phyloP scores from a whole-genome alignment of 2,329 filamentous ascomycete genomes.

The Alternaria incomplexa region DNA sequence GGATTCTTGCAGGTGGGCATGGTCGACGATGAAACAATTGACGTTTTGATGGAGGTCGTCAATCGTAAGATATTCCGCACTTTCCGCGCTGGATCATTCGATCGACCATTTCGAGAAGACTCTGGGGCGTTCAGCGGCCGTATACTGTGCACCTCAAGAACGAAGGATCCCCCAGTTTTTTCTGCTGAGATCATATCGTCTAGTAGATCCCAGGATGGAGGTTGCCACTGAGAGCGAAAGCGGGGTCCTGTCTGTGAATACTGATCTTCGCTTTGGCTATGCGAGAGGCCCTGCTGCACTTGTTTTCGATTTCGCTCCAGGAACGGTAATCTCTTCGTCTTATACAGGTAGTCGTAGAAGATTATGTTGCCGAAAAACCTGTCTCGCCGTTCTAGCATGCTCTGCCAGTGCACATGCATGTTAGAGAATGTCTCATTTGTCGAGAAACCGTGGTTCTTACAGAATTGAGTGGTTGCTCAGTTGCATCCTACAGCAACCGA shows the following conservation, averaged over 20 bases:
- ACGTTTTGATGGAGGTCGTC: slow-evolving; percentile 5
- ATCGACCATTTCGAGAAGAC: background rate
- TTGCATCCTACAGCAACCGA: slow-evolving; percentile 15
- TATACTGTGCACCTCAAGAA: slow-evolving; percentile 25
- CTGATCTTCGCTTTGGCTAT: background rate
- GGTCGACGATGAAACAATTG: slow-evolving; percentile 7
- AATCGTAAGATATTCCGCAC: slow-evolving; percentile 7
- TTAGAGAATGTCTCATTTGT: background rate
- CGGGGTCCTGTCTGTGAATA: background rate
- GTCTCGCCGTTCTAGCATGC: slow-evolving; percentile 31
- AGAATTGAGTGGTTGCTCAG: slow-evolving; percentile 3
- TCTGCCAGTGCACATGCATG: slow-evolving; percentile 10
- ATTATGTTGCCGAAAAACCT: slow-evolving; percentile 31
- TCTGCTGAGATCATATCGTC: slow-evolving; percentile 34
- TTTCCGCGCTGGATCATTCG: background rate
- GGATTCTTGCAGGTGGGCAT: background rate
- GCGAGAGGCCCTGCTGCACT: slow-evolving; percentile 19
- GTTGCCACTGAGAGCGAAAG: slow-evolving; percentile 28
- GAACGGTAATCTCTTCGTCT: slow-evolving; percentile 29
- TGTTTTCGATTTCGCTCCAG: slow-evolving; percentile 33
- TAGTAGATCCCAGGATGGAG: slow-evolving; percentile 24
- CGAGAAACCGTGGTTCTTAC: slow-evolving; percentile 1
- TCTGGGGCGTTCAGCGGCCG: background rate
- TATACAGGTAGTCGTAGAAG: slow-evolving; percentile 32
- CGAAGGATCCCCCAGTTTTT: slow-evolving; percentile 23